Base-by-base conservation (phyloP, 768 basidiomycete species). In the Mycena latifolia region DNA sequence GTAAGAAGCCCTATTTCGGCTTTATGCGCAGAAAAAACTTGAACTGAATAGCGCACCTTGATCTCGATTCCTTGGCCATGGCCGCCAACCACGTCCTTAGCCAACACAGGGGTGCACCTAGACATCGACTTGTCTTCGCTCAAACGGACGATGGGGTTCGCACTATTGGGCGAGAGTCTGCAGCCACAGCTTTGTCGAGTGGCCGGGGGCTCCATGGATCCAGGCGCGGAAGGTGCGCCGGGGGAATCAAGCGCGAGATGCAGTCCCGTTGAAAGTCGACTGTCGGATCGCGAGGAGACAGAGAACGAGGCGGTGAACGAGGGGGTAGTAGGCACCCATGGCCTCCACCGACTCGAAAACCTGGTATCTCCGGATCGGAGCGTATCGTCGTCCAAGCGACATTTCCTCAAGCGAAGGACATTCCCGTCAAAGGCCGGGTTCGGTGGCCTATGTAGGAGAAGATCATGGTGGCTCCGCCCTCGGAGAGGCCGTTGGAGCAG, bases 1-100 rank as follows among this genome's bases (percentile, higher is more conserved):
- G 95, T 41, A 98, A 78, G 77, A 99, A 98, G 4, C 90, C 95
- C 96, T 97, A 99, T 82, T 99, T 99, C 33, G 97, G 97, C 97
- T 98, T 18, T 52, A 31, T 39, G 50, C 18, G 29, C 33, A 28
- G 39, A 63, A 37, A 57, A 27, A 48, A 45, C 47, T 39, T n/a
- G n/a, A 43, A 28, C 33, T n/a, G 48, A 31, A 22, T 39, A 39
- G 51, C n/a, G 66, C 64, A 94, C 97, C 89, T 99, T 99, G 77
- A 98, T 94, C 80, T 98, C 97, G 5, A 98, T 77, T 52, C 85
- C 86, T 53, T 82, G 69, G 10, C 86, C 84, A 31, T n/a, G n/a
- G n/a, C n/a, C n/a, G n/a, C 90, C 87, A 11, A 96, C 84, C 35
- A 96, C 85, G 78, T 98, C 91, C 11, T 92, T 91, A 20, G 93